Evolutionary conservation across 2,329 filamentous ascomycete species (phyloP), one percentile per base, ranked within the genome.

Genomic region (Pseudocercospora pini-densiflorae): DNA sequence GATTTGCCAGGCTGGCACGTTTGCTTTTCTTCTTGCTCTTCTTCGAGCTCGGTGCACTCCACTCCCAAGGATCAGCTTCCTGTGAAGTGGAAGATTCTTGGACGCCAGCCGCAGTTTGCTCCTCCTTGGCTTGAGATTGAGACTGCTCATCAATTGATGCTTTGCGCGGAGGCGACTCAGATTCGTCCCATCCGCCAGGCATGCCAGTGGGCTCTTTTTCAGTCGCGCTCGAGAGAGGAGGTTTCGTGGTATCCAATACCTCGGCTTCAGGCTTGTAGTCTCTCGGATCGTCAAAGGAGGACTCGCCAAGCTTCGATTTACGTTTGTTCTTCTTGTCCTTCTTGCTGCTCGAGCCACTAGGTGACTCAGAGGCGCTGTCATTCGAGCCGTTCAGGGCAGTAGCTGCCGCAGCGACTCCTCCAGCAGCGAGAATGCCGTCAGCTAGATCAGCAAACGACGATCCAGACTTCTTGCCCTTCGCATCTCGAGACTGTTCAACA

Each of bases 21-120:
- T 82, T 84, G 40, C 73, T 74, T 72, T 78, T 84, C 62, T 81
- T 83, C 74, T 81, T 84, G 47, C 78, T 81, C 69, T 82, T 79
- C 63, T 72, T 72, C 33, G 51, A 57, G 4, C 4, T 71, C 63
- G 9, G 65, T 33, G 53, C 59, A 69, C 47, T 73, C 71, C 55
- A 58, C 2, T 63, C 55, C 59, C 65, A 70, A 16, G 69, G 61
- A 31, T 75, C 74, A 9, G 62, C 60, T 43, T 75, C 73, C 40
- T 68, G 67, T n/a, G 67, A 23, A 24, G 62, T 19, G 1, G 69
- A 58, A n/a, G 61, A 23, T 23, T 68, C 70, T 51, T 29, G 63
- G 33, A 47, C 33, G 14, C 9, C 40, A 19, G 66, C n/a, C 6
- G 66, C 27, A 7, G 63, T 21, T 24, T 33, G 33, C 3, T 65